Conservation (phyloP, 345 rosid genomes). For the Ceriops zippeliana region DNA sequence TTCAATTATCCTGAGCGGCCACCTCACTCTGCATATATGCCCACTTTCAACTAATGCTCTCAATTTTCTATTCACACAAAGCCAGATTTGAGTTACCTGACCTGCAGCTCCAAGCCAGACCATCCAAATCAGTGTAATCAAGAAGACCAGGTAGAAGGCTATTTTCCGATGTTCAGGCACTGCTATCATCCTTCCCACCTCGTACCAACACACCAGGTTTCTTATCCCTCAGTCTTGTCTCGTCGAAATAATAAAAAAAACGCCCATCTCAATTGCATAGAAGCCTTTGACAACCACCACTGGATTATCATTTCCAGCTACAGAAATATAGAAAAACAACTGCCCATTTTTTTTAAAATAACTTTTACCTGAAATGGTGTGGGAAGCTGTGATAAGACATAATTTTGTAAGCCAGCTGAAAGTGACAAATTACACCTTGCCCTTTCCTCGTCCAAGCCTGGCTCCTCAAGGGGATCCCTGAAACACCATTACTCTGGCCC, state of each 20-base stretch:
- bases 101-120: constrained; percentile 33
- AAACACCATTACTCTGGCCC: constrained; percentile 30
- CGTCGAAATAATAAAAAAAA: constrained; percentile 8
- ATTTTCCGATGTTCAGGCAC: constrained; percentile 19
- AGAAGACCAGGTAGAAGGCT: constrained; percentile 33
- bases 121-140: constrained; percentile 31
- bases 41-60: constrained; percentile 36
- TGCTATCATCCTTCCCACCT: constrained; percentile 22
- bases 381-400: constrained; percentile 6
- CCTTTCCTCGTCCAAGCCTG: constrained; percentile 17
- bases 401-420: constrained; percentile 12
- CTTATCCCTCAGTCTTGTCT: constrained; percentile 19
- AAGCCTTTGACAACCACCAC: constrained; percentile 16
- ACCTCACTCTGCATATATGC: constrained; percentile 32
- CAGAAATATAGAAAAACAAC: constrained; percentile 11
- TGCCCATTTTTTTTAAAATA: constrained; percentile 14
- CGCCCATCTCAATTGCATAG: constrained; percentile 14
- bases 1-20: constrained; percentile 31
- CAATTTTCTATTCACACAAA: constrained; percentile 34
- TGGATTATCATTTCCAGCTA: constrained; percentile 19
- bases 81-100: constrained; percentile 36
- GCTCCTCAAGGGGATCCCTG: constrained; percentile 27
- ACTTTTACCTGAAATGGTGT: constrained; percentile 3
- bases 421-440: constrained; percentile 11
- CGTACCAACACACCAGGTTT: constrained; percentile 1